Evolutionary conservation across 2,329 filamentous ascomycete genomes (phyloP), one percentile per base, ranked within the genome.

Genomic region (Kalaharituber pfeilii): DNA sequence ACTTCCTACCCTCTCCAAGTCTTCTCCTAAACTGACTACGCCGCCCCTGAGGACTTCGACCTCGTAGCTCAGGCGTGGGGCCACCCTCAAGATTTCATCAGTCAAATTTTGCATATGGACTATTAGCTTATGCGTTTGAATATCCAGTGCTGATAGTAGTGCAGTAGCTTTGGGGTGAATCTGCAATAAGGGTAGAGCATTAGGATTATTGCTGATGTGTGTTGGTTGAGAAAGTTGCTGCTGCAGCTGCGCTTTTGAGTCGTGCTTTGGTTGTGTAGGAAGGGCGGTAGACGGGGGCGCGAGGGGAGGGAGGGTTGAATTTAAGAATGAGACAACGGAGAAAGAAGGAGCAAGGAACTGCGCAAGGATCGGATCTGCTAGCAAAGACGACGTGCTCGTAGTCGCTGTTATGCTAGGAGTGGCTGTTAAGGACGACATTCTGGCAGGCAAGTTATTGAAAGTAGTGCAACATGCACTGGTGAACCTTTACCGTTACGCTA

Each of bases 31-130:
- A 18, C 22, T 28, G 29, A 36, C 42, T 20, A 61, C 60, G 45
- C 63, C 63, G 42, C 60, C 60, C 6, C 62, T 60, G 20, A 65
- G 56, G 22, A 65, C 56, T 25, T 65, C 62, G 30, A 65, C 59
- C 69, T 96, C 86, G 65, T 98, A 98, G 20, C 88, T 86, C 55
- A 98, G 72, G 3, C 89, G 77, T 60, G 85, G 86, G 25, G 88
- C 86, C 64, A 86, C 88, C 55, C 91, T 79, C 58, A 98, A 70
- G 59, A 98, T 96, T 62, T 96, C 91, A 67, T 98, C 89, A 9
- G 91, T 95, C 56, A 96, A 73, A 64, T 89, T 82, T 28, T 87
- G 94, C 55, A 98, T 75, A 47, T 81, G 84, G 53, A 76, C 80
- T 13, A 87, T 86, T 6, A 95, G 72, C 47, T 87, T 78, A 18